Evolutionary conservation across 2,329 filamentous ascomycete genomes (phyloP), one percentile per base, ranked within the genome.

Genomic region (Cadophora malorum): DNA sequence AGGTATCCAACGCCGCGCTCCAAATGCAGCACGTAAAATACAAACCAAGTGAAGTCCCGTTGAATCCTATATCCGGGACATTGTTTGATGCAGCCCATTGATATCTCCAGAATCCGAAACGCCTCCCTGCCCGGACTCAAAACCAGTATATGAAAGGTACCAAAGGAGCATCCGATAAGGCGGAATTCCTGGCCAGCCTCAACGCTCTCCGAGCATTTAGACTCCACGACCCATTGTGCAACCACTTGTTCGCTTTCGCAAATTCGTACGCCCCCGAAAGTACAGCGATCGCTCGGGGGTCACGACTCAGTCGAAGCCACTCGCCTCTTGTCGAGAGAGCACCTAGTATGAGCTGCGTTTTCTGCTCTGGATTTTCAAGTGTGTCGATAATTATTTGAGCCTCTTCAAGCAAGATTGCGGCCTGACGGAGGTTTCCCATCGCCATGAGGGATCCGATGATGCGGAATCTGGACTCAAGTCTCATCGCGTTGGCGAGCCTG

Each of bases 121-220:
- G 33, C 56, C 56, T 25, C 21, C 33, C 21, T 28, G 1, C 14
- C 47, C 50, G n/a, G 12, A 7, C 3, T 63, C 49, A 63, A n/a
- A 63, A 53, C 61, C 61, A 63, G 31, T 35, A 63, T 41, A 52
- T 63, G n/a, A 63, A 63, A 4, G 61, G 61, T 19, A 53, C 49
- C 49, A 53, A 52, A 19, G 47, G 25, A 25, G 45, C 31, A 23
- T 63, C 61, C 28, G 49, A 59, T 19, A 41, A 14, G n/a, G 9
- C 19, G 33, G 56, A 41, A 28, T 53, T 41, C 33, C 41, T 63
- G 6, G 61, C 61, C 38, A 63, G 49, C 12, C 49, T 53, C n/a
- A 52, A 41, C 19, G 49, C 61, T 19, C 21, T 63, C 25, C 49
- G 49, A 63, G 45, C 49, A 53, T 63, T 53, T 7, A 63, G 33